Conservation (phyloP, 768 basidiomycete genomes). For the Butyriboletus loyo region DNA sequence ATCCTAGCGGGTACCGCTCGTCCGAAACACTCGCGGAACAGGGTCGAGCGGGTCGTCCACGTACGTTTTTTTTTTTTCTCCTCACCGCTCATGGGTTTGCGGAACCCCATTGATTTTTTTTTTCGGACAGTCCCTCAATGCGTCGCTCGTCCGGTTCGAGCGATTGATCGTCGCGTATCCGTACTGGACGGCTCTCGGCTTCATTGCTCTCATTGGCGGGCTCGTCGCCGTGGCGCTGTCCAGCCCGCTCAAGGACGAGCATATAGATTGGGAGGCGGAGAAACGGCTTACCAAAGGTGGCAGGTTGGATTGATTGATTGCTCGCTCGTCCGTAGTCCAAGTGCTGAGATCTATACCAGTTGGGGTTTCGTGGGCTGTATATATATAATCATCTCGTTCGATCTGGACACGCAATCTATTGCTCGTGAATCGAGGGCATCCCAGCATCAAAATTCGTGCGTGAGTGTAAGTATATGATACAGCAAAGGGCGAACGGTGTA, state of each 20-base stretch:
- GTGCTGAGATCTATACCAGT: too few relatives aligned
- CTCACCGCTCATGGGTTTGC: too few relatives aligned
- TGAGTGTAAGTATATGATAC: slow-evolving; percentile 1
- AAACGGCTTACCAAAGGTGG: slow-evolving; percentile 18
- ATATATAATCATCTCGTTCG: too few relatives aligned
- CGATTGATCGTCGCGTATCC: slow-evolving; percentile 17
- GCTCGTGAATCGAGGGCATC: too few relatives aligned
- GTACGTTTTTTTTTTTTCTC: slow-evolving; percentile 49
- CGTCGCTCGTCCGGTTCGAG: slow-evolving; percentile 7
- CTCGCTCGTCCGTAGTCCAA: too few relatives aligned
- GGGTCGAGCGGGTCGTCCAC: slow-evolving; percentile 62
- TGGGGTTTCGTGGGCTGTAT: too few relatives aligned
- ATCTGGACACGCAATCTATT: too few relatives aligned
- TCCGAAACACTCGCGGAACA: slow-evolving; percentile 66
- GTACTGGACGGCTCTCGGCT: slow-evolving; percentile 8
- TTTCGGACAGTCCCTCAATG: slow-evolving; percentile 16
- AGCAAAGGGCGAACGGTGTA: not conserved
- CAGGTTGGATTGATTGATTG: slow-evolving; percentile 27
- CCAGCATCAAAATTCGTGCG: not conserved
- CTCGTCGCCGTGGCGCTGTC: slow-evolving; percentile 11
- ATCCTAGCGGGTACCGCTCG: slow-evolving; percentile 48
- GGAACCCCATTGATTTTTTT: too few relatives aligned
- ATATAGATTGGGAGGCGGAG: slow-evolving; percentile 9
- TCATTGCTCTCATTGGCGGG: slow-evolving; percentile 7
- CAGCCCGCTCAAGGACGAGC: slow-evolving; percentile 16